Conservation (phyloP, 73 alveolate genomes). For the Tetrahymena elliotti region DNA sequence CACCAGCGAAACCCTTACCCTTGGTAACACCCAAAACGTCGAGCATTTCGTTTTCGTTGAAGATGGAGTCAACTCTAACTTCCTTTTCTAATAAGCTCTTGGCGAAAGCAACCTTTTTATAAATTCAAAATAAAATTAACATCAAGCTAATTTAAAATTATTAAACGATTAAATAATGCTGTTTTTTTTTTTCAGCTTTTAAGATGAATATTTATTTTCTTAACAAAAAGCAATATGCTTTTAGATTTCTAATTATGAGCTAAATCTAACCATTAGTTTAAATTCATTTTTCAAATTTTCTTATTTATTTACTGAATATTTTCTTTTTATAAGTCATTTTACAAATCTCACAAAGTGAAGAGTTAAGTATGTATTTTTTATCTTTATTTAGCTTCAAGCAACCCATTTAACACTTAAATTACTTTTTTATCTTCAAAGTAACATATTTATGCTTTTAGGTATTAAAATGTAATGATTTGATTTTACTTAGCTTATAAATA, state of each 20-base stretch:
- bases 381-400: too few relatives aligned
- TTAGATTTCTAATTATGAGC: not conserved
- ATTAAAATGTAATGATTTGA: too few relatives aligned
- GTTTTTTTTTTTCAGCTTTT: too few relatives aligned
- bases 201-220: not conserved
- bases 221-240: not conserved
- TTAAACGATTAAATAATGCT: too few relatives aligned
- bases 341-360: too few relatives aligned
- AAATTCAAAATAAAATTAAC: not conserved
- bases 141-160: not conserved
- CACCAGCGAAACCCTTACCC: conserved; percentile 99
- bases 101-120: conserved; percentile 78
- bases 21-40: conserved; percentile 98
- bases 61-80: conserved; percentile 89
- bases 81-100: conserved; percentile 92
- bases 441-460: too few relatives aligned
- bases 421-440: too few relatives aligned
- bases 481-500: too few relatives aligned
- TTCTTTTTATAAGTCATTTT: not conserved
- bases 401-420: too few relatives aligned
- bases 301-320: not conserved
- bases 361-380: too few relatives aligned
- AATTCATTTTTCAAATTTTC: too few relatives aligned
- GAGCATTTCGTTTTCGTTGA: conserved; percentile 93
- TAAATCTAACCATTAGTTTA: not conserved